Evolutionary conservation across 2,329 filamentous ascomycete genomes (phyloP), one percentile per base, ranked within the genome.

Genomic region (Pseudogymnoascus sp.): DNA sequence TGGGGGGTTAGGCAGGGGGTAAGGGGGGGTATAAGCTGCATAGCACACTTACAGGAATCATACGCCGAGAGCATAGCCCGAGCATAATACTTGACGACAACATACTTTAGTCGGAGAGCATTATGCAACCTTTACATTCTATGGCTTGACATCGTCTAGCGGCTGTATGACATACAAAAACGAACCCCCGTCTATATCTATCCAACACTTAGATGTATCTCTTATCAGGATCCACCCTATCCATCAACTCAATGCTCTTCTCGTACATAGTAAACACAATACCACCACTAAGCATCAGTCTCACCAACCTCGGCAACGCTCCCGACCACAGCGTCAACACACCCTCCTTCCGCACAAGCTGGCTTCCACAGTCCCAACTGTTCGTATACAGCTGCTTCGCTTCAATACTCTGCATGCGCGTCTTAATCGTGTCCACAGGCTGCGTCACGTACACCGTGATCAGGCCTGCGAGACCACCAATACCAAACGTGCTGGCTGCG

Each of bases 191-290:
- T 61, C 63, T 63, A 60, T 49, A 45, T 60, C 39, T 37, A 59
- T 39, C 21, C 59, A 8, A 29, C 7, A 6, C 26, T 29, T 29
- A 95, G 66, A 97, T 84, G 72, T 95, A 97, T 73, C 82, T 88
- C 72, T 86, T 86, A 70, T 95, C 83, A 0, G 94, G 94, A 73
- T 99, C 94, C 61, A 92, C 64, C 71, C 74, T 80, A 70, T 91
- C 84, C 79, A 99, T 85, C 63, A 92, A 70, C 61, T 97, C 93
- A 80, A 97, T 97, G 64, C 88, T 90, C 83, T 97, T 97, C 79
- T 97, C 93, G 74, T 97, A 94, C 87, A 97, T 95, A 21, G 94
- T 95, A 72, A 99, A 99, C 41, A 99, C 94, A 71, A 99, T 96
- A 16, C 94, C 94, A 62, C 94, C 94, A 71, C 92, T 97, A 75